These are phyloP conservation scores for Adansonia gregorii DNA, from an alignment of 441 rosid genomes.

Conservation along the genomic window DNA sequence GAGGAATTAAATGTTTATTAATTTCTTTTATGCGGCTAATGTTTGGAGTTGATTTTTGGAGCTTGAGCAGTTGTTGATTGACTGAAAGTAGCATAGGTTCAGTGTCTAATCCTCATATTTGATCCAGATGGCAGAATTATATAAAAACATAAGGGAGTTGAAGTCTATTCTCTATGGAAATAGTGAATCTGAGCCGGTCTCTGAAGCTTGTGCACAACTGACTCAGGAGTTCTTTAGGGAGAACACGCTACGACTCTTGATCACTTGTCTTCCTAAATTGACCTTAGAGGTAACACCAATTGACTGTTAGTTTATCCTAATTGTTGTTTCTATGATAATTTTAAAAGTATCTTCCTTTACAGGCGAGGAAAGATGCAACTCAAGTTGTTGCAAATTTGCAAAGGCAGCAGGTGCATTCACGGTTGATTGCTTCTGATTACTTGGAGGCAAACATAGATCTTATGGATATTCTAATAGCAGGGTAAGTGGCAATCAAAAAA, in stretches of 20 bases:
- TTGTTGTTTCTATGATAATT: conserved; percentile 22
- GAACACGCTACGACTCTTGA: conserved; percentile 74
- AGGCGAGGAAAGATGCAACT: conserved; percentile 96
- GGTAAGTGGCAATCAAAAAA: conserved; percentile 52
- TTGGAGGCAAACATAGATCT: conserved; percentile 79
- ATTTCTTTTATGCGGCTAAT: background rate
- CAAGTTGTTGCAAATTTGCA: conserved; percentile 97
- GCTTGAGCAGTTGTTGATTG: background rate
- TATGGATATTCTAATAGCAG: conserved; percentile 71
- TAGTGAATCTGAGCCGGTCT: conserved; percentile 89
- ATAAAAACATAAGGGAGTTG: conserved; percentile 77
- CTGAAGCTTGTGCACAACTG: conserved; percentile 89
- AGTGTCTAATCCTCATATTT: background rate
- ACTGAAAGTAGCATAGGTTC: background rate
- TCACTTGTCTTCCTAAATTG: conserved; percentile 77
- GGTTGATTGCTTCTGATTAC: conserved; percentile 91
- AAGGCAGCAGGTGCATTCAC: conserved; percentile 86
- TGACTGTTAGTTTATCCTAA: conserved; percentile 3
- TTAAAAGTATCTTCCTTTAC: conserved; percentile 33
- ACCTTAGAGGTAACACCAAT: conserved; percentile 67
- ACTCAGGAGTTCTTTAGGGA: conserved; percentile 92
- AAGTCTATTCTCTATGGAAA: conserved; percentile 87
- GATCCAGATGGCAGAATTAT: conserved; percentile 71
- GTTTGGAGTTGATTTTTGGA: background rate
- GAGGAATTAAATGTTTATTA: background rate